Conservation (phyloP, 2,329 filamentous ascomycete species). For the Cordyceps javanica region DNA sequence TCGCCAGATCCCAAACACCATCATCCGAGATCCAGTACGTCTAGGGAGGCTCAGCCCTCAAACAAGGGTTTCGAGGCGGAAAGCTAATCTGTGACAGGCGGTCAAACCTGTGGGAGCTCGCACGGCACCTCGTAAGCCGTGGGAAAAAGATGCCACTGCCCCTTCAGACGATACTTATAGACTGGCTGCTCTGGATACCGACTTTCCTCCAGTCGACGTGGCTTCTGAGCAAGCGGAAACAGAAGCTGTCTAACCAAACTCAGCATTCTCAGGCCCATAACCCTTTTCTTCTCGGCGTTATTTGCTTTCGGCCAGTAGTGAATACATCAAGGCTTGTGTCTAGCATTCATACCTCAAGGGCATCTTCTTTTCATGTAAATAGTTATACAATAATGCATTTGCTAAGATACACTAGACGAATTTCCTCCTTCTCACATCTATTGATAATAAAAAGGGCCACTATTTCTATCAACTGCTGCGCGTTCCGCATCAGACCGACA, state of each 20-base stretch:
- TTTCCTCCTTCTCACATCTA: conserved; percentile 1
- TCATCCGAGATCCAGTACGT: conserved; percentile 64
- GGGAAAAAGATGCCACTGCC: conserved; percentile 57
- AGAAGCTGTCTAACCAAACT: conserved; percentile 14
- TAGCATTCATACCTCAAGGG: background rate
- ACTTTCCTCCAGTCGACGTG: conserved; percentile 32
- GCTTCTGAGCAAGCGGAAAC: conserved; percentile 27
- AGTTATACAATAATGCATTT: conserved; percentile 9
- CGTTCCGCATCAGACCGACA: background rate
- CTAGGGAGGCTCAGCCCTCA: background rate
- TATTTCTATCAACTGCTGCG: background rate
- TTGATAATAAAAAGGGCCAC: conserved; percentile 1
- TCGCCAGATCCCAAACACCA: conserved; percentile 74
- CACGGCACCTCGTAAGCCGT: conserved; percentile 57
- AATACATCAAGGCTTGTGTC: background rate
- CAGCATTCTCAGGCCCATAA: background rate
- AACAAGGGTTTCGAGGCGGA: background rate
- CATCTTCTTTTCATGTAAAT: background rate
- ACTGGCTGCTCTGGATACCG: conserved; percentile 25
- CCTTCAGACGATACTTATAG: conserved; percentile 16
- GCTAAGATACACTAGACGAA: conserved; percentile 7
- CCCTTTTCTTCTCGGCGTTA: background rate
- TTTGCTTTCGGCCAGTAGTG: background rate
- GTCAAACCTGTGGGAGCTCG: conserved; percentile 43
- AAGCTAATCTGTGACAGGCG: conserved; percentile 24